A percentile compares a stretch with the other conserved stretches of the same genome.
These are phyloP conservation scores for Plasmodium gaboni DNA, from an alignment of 169 alveolate genomes.

Conservation along the genomic window DNA sequence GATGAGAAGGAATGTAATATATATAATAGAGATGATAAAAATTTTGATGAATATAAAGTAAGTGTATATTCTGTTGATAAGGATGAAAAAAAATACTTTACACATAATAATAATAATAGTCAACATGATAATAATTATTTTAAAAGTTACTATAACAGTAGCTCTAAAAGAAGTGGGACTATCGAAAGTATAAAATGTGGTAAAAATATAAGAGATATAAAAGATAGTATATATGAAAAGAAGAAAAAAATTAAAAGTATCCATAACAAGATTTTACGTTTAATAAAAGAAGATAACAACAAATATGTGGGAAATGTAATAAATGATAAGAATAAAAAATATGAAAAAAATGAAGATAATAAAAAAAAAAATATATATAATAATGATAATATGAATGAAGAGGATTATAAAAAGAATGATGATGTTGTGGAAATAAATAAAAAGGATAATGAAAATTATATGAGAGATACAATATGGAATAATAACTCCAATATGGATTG, in stretches of 20 bases:
- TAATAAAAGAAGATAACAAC: slow-evolving; percentile 22
- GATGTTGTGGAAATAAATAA: no score
- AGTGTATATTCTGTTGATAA: background rate
- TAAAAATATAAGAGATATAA: background rate
- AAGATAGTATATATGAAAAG: slow-evolving; percentile 42
- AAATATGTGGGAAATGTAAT: background rate
- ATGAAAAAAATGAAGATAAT: no score
- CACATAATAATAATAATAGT: background rate
- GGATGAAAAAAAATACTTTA: background rate
- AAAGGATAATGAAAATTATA: no score
- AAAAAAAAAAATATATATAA: no score
- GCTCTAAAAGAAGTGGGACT: background rate
- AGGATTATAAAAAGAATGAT: no score
- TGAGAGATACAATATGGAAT: no score
- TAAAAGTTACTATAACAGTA: background rate
- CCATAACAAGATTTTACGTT: slow-evolving; percentile 52
- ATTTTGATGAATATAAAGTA: background rate
- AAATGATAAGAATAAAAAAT: no score
- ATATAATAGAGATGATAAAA: no score
- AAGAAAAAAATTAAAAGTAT: slow-evolving; percentile 54
- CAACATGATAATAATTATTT: background rate
- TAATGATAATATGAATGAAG: no score
- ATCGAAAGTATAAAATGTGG: background rate
- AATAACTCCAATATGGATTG: no score
- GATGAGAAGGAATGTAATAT: background rate